Conservation (phyloP, 2,329 filamentous ascomycete species). For the Aspergillus texensis region DNA sequence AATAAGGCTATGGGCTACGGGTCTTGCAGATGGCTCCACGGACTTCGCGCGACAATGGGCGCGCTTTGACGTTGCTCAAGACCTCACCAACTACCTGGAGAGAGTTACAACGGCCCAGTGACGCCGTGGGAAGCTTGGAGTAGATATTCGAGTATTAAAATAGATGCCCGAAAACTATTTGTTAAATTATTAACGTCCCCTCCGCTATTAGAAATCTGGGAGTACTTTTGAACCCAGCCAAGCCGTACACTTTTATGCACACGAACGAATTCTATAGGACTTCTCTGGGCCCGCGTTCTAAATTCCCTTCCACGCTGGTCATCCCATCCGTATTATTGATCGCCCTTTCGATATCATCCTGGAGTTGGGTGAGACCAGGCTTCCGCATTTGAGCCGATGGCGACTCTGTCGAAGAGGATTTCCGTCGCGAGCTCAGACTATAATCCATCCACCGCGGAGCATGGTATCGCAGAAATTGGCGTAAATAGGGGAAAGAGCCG, state of each 20-base stretch:
- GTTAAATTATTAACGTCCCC: background rate
- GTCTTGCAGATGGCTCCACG: constrained; percentile 37
- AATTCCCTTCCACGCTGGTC: background rate
- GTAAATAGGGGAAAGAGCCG: constrained; percentile 1
- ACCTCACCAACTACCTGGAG: background rate
- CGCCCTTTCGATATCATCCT: background rate
- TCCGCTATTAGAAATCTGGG: background rate
- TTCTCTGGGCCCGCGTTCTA: background rate
- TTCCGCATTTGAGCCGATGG: background rate
- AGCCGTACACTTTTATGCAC: background rate
- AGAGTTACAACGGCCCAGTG: background rate
- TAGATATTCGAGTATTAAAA: background rate
- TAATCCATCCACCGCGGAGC: background rate
- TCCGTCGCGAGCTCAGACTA: background rate
- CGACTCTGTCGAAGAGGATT: background rate
- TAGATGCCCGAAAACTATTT: background rate
- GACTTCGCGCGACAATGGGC: constrained; percentile 26
- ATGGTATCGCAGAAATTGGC: constrained; percentile 1
- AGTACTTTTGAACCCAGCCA: background rate
- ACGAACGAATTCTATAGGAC: background rate
- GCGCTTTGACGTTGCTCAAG: constrained; percentile 6
- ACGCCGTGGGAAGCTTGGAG: background rate
- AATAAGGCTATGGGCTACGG: constrained; percentile 28
- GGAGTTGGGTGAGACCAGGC: constrained; percentile 1
- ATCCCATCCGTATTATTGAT: background rate